phyloP scores from a whole-genome alignment of 1,284 basidiomycete genomes.

The Marasmius oreades region DNA sequence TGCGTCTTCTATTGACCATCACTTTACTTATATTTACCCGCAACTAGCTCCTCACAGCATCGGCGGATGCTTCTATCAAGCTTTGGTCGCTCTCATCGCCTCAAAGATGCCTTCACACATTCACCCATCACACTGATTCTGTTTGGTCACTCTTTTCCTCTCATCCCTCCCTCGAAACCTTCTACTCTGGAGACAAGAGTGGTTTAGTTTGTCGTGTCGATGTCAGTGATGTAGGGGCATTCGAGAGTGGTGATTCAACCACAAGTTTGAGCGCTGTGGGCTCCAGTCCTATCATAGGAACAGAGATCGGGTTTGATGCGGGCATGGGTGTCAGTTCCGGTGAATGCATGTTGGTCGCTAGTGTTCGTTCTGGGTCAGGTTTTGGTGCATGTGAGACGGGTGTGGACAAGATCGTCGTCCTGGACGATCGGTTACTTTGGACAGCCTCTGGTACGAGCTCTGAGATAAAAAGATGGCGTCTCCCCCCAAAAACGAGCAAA shows the following conservation, averaged over 20 bases:
- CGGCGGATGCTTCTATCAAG: constrained; percentile 85
- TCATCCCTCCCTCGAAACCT: constrained; percentile 86
- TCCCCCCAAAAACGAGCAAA: constrained; percentile 45
- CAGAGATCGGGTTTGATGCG: constrained; percentile 41
- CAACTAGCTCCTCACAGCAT: constrained; percentile 78
- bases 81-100: constrained; percentile 84
- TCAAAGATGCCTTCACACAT: constrained; percentile 93
- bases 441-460: constrained; percentile 79
- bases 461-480: constrained; percentile 79
- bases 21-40: constrained; percentile 8
- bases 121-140: constrained; percentile 92
- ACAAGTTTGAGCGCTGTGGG: not conserved
- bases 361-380: constrained; percentile 6
- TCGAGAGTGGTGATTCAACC: not conserved
- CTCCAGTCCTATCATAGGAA: not conserved
- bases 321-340: constrained; percentile 82
- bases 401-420: constrained; percentile 79
- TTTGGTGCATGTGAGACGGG: constrained; percentile 47
- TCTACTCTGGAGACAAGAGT: constrained; percentile 94
- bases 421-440: constrained; percentile 90
- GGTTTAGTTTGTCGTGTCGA: constrained; percentile 91
- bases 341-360: constrained; percentile 71
- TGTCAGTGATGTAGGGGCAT: constrained; percentile 31
- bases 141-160: constrained; percentile 92
- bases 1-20: constrained; percentile 27